Conservation (phyloP, 179 eudicot species). For the Actinidia chinensis region DNA sequence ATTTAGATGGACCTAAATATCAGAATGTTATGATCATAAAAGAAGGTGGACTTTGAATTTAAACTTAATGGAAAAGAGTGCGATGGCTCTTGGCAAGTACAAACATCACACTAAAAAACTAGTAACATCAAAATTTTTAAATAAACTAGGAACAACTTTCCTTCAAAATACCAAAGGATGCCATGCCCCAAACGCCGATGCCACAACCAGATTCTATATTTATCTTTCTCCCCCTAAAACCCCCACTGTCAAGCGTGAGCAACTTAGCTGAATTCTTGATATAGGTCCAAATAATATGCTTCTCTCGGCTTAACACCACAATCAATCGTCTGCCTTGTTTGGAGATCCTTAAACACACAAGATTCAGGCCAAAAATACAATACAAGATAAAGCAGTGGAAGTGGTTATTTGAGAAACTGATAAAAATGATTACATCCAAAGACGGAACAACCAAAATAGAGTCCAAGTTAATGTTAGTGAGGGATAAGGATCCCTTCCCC, state of each 20-base stretch:
- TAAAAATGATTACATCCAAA: no score
- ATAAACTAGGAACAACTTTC: background rate
- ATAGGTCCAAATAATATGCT: no score
- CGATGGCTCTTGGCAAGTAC: constrained; percentile 1
- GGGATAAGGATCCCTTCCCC: no score
- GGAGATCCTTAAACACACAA: no score
- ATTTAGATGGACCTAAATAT: background rate
- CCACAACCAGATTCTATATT: constrained; percentile 2
- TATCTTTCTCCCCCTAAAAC: background rate
- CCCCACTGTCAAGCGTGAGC: background rate
- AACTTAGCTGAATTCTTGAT: constrained; percentile 5
- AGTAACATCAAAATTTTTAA: background rate
- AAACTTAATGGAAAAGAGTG: background rate
- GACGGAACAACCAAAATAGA: no score
- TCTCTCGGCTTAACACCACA: no score
- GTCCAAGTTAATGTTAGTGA: no score
- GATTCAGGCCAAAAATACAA: no score
- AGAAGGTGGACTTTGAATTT: background rate
- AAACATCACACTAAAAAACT: background rate
- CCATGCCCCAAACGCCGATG: background rate
- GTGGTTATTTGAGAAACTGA: no score
- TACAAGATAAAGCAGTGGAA: no score
- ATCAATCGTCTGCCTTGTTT: no score
- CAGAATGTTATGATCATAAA: background rate
- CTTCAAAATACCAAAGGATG: background rate